These are phyloP conservation scores for Simplicillium sp. DNA, from an alignment of 2,329 filamentous ascomycete genomes.

Conservation along the genomic window DNA sequence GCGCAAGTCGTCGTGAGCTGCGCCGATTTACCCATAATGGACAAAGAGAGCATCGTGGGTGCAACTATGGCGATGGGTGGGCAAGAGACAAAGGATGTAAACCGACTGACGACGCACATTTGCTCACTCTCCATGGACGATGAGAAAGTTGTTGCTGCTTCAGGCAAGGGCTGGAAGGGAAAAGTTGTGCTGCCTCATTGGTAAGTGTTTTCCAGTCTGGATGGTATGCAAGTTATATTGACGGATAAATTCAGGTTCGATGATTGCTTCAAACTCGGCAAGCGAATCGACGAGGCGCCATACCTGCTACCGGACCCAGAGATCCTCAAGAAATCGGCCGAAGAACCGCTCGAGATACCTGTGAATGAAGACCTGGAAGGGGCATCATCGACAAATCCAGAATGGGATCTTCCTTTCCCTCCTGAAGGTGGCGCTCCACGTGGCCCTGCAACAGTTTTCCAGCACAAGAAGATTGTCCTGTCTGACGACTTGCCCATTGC, in stretches of 20 bases:
- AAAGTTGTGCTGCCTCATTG: constrained; percentile 92
- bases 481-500: constrained; percentile 65
- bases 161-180: constrained; percentile 56
- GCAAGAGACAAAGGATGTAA: constrained; percentile 62
- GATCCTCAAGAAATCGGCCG: constrained; percentile 53
- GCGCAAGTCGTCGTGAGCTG: constrained; percentile 75
- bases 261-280: constrained; percentile 87
- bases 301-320: constrained; percentile 83
- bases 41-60: constrained; percentile 87
- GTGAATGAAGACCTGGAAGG: constrained; percentile 55
- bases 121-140: constrained; percentile 72
- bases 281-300: constrained; percentile 78
- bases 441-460: constrained; percentile 63
- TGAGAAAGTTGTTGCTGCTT: constrained; percentile 56
- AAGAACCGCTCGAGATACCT: constrained; percentile 47
- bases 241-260: constrained; percentile 60
- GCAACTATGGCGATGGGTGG: constrained; percentile 86
- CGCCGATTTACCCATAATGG: constrained; percentile 72
- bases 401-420: constrained; percentile 29
- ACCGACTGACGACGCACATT: constrained; percentile 74
- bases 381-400: constrained; percentile 44
- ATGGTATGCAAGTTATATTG: neutral
- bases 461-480: constrained; percentile 68
- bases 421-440: constrained; percentile 31
- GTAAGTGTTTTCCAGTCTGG: constrained; percentile 32